phyloP scores from a whole-genome alignment of 495 filamentous ascomycete genomes.

The Lophiotrema nucula region DNA sequence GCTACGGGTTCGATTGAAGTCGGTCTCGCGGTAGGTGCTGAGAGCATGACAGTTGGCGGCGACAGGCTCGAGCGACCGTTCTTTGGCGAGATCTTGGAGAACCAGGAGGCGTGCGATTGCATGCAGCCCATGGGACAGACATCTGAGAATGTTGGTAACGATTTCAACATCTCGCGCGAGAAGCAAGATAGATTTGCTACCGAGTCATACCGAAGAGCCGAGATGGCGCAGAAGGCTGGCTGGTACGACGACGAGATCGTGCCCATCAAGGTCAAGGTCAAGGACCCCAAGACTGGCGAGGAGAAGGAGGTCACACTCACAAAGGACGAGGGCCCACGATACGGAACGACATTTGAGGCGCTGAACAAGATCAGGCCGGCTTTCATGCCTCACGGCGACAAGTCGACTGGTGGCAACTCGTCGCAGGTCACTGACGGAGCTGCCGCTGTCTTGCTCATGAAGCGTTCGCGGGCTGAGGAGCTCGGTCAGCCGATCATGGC shows the following conservation, averaged over 20 bases:
- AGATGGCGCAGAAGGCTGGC: constrained; percentile 86
- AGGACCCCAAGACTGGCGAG: constrained; percentile 79
- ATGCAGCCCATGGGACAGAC: constrained; percentile 97
- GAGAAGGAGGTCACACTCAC: constrained; percentile 72
- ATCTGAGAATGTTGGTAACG: constrained; percentile 88
- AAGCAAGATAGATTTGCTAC: constrained; percentile 80
- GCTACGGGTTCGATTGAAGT: constrained; percentile 74
- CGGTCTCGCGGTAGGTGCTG: constrained; percentile 83
- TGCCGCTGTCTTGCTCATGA: constrained; percentile 89
- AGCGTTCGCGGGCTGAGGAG: constrained; percentile 81
- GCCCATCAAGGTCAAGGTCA: constrained; percentile 76
- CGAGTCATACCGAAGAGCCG: constrained; percentile 81
- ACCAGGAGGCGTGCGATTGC: constrained; percentile 78
- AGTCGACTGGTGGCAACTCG: constrained; percentile 90
- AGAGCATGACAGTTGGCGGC: constrained; percentile 75
- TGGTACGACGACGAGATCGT: constrained; percentile 94
- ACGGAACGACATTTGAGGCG: constrained; percentile 80
- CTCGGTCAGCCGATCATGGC: constrained; percentile 88
- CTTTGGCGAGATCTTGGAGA: constrained; percentile 70
- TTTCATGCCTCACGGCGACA: constrained; percentile 85
- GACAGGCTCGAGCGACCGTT: constrained; percentile 69
- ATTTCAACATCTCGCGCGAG: constrained; percentile 82
- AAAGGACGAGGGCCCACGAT: constrained; percentile 83
- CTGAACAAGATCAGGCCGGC: constrained; percentile 85
- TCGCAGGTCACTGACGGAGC: constrained; percentile 96